Evolutionary conservation across 306 rosid species (phyloP).

Genomic region (Prosopis cineraria): DNA sequence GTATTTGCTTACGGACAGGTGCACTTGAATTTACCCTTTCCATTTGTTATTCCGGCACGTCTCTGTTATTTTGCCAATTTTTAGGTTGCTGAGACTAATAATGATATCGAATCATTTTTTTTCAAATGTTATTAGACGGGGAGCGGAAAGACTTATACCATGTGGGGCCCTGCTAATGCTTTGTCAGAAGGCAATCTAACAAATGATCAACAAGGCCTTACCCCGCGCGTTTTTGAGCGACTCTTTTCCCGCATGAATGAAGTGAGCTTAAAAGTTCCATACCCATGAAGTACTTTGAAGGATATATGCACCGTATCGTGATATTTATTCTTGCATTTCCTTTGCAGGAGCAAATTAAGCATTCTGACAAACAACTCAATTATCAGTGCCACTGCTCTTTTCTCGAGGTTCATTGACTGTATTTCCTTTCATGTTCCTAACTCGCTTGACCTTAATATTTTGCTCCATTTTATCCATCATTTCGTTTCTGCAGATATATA

Average conservation of each 20-base stretch:
- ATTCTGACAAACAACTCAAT: conserved; percentile 78
- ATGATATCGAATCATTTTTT: conserved; percentile 22
- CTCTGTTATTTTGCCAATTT: not conserved
- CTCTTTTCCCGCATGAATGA: conserved; percentile 88
- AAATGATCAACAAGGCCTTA: conserved; percentile 80
- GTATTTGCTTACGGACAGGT: conserved; percentile 99
- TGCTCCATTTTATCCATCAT: conserved; percentile 30
- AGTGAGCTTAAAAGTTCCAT: conserved; percentile 50
- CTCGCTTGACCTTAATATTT: conserved; percentile 19
- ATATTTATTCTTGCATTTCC: conserved; percentile 30
- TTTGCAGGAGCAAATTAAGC: conserved; percentile 87
- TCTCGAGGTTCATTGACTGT: conserved; percentile 69
- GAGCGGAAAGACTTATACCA: conserved; percentile 97
- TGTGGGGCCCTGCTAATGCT: conserved; percentile 99
- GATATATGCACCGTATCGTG: conserved; percentile 15
- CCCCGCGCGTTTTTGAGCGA: conserved; percentile 84
- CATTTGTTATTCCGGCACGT: not conserved
- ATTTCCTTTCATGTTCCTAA: conserved; percentile 24
- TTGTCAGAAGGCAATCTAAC: conserved; percentile 62
- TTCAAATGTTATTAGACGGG: conserved; percentile 67
- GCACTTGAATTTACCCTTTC: conserved; percentile 6
- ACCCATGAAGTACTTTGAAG: not conserved
- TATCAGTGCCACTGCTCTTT: conserved; percentile 93
- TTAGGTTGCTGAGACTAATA: conserved; percentile 19
- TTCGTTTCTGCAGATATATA: conserved; percentile 78